phyloP scores from a whole-genome alignment of 352 stramenopile species.

The Porosira glacialis region DNA sequence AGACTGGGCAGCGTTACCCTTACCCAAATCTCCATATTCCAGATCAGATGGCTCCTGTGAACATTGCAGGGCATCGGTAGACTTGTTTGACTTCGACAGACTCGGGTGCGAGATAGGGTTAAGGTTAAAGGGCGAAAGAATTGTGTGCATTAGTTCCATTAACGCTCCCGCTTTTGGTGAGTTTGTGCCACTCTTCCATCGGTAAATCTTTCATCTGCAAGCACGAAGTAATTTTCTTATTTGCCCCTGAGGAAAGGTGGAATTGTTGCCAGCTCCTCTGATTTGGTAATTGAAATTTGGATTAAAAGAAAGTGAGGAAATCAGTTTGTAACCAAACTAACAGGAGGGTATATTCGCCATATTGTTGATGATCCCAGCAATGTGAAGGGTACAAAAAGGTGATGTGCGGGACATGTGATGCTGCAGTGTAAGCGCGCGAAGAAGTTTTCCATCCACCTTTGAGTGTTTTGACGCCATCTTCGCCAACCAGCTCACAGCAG shows the following conservation, averaged over 20 bases:
- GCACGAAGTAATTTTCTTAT: neutral
- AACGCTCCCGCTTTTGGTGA: neutral
- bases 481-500: neutral
- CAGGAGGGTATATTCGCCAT: constrained; percentile 22
- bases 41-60: neutral
- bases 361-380: neutral
- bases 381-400: constrained; percentile 2
- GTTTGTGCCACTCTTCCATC: neutral
- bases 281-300: constrained; percentile 21
- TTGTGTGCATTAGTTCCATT: constrained; percentile 2
- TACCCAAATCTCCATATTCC: neutral
- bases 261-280: constrained; percentile 1
- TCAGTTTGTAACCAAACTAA: constrained; percentile 4
- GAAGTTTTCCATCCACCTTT: neutral
- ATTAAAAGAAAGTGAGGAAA: constrained; percentile 15
- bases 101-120: neutral
- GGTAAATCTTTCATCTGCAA: neutral
- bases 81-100: neutral
- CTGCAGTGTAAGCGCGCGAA: neutral
- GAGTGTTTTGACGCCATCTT: neutral
- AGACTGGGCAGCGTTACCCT: neutral
- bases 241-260: neutral
- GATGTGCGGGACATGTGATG: neutral
- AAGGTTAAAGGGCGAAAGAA: neutral
- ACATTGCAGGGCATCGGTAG: neutral